These are phyloP conservation scores for Tinospora cordifolia DNA, from an alignment of 164 flowering plant genomes.

Conservation along the genomic window DNA sequence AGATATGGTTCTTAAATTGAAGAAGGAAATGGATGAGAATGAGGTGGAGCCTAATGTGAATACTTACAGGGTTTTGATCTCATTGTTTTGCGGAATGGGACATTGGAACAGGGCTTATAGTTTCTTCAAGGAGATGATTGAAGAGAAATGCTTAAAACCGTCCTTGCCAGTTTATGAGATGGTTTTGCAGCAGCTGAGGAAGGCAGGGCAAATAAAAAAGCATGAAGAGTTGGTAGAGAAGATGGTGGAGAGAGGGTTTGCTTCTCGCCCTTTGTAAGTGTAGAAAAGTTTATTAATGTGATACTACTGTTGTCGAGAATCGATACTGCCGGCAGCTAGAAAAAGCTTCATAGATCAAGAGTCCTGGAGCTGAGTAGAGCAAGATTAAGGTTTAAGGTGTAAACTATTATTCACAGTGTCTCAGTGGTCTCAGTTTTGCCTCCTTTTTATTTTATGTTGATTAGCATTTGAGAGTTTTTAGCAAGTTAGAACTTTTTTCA, in stretches of 20 bases:
- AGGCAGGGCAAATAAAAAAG: conserved; percentile 79
- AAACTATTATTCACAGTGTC: no score
- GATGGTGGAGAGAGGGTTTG: conserved; percentile 79
- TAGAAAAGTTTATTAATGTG: no score
- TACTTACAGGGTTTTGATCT: conserved; percentile 57
- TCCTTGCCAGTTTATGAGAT: conserved; percentile 43
- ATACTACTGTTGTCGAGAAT: no score
- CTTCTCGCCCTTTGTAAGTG: conserved; percentile 54
- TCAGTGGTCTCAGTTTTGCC: no score
- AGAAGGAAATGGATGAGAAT: conserved; percentile 77
- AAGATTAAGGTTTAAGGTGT: no score
- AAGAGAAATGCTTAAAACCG: conserved; percentile 76
- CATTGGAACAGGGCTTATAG: conserved; percentile 80
- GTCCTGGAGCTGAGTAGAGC: no score
- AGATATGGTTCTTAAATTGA: conserved; percentile 81
- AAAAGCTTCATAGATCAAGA: no score
- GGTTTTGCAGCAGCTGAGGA: conserved; percentile 64
- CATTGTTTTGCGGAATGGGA: conserved; percentile 69
- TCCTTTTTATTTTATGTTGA: no score
- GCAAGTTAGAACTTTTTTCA: no score
- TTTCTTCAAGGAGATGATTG: conserved; percentile 78
- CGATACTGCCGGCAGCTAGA: no score
- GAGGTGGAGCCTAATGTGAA: conserved; percentile 79
- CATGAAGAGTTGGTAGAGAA: conserved; percentile 92
- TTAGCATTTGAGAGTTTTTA: no score